A percentile compares a stretch with the other conserved stretches of the same genome.
phyloP scores from a whole-genome alignment of 192 early-diverging fungal genomes.

The Gamsiella multidivaricata region DNA sequence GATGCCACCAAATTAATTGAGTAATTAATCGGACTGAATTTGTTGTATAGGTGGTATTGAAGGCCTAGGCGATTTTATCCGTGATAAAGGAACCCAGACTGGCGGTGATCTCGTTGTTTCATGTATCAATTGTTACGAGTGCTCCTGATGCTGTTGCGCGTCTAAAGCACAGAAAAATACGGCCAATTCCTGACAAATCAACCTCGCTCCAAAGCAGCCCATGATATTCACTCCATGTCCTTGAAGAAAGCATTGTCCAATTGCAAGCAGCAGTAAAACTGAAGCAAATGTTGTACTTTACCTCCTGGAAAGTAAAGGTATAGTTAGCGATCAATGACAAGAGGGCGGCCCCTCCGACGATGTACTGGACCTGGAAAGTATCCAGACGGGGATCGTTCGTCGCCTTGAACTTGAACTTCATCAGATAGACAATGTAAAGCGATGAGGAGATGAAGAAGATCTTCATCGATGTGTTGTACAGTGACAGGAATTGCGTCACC shows the following conservation, averaged over 20 bases:
- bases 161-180: too few relatives aligned
- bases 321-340: constrained; percentile 83
- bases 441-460: constrained; percentile 90
- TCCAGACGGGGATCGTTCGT: constrained; percentile 94
- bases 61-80: too few relatives aligned
- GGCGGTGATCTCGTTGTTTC: too few relatives aligned
- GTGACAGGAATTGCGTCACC: constrained; percentile 73
- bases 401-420: constrained; percentile 85
- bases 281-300: constrained; percentile 44
- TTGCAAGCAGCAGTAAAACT: not conserved
- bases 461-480: constrained; percentile 98
- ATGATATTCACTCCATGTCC: too few relatives aligned
- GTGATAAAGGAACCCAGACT: too few relatives aligned
- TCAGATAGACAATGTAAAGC: constrained; percentile 90
- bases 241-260: not conserved
- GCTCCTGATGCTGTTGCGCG: too few relatives aligned
- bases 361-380: constrained; percentile 90
- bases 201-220: too few relatives aligned
- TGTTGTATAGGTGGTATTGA: too few relatives aligned
- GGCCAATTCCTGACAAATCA: too few relatives aligned
- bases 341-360: constrained; percentile 75
- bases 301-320: constrained; percentile 76
- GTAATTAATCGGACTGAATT: too few relatives aligned
- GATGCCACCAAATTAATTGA: too few relatives aligned
- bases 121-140: too few relatives aligned